Percentiles rank a stretch among this genome's conserved stretches.
These are phyloP conservation scores for Plantago elongata DNA, from an alignment of 257 asterid genomes.

Conservation along the genomic window DNA sequence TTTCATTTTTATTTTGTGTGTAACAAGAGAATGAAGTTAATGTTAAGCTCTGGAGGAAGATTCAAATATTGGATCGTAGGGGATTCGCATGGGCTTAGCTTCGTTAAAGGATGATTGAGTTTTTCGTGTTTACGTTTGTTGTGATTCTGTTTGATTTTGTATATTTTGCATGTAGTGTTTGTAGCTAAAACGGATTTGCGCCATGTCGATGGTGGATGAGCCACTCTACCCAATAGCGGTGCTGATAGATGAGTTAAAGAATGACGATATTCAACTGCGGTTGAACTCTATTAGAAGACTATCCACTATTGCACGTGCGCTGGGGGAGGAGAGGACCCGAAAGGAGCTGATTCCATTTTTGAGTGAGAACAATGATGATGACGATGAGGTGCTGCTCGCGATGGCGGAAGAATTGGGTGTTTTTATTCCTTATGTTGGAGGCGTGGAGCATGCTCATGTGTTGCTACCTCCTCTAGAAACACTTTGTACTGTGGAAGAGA, in stretches of 20 bases:
- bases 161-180: background rate
- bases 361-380: slow-evolving; percentile 93
- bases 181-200: slow-evolving; percentile 3
- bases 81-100: too few species aligned
- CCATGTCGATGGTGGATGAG: slow-evolving; percentile 88
- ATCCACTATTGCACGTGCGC: slow-evolving; percentile 94
- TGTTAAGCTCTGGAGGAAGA: too few species aligned
- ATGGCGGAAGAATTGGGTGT: slow-evolving; percentile 96
- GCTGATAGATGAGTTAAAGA: slow-evolving; percentile 85
- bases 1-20: too few species aligned
- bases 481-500: slow-evolving; percentile 87
- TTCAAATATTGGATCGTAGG: too few species aligned
- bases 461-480: slow-evolving; percentile 88
- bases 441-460: slow-evolving; percentile 85
- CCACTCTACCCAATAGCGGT: slow-evolving; percentile 96
- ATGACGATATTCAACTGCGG: slow-evolving; percentile 81
- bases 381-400: slow-evolving; percentile 87
- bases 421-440: slow-evolving; percentile 93
- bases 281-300: slow-evolving; percentile 79
- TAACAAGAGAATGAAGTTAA: too few species aligned
- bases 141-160: background rate
- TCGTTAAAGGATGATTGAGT: too few species aligned
- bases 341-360: slow-evolving; percentile 83
- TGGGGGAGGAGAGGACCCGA: slow-evolving; percentile 90
- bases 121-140: background rate